Conservation (phyloP, 345 rosid genomes). For the Eucalyptus grandis region DNA sequence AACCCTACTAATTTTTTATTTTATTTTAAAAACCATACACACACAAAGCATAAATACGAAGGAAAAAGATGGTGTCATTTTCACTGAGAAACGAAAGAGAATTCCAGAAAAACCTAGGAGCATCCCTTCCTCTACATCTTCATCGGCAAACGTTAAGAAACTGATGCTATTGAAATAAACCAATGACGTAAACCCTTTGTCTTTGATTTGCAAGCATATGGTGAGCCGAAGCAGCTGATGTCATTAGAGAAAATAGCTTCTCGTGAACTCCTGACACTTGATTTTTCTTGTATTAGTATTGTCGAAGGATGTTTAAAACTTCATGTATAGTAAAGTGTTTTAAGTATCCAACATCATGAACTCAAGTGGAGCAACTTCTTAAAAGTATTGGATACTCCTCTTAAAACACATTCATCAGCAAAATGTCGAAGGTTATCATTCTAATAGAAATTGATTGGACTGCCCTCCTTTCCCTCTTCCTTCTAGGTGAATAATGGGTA, state of each 20-base stretch:
- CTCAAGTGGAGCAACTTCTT: not conserved
- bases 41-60: not conserved
- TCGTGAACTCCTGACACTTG: not conserved
- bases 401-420: not conserved
- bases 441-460: not conserved
- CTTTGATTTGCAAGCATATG: not conserved
- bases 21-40: not conserved
- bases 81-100: not conserved
- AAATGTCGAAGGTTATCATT: not conserved
- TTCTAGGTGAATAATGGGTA: not conserved
- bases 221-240: not conserved
- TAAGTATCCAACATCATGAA: not conserved
- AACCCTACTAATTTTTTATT: not conserved
- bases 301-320: not conserved
- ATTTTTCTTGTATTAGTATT: not conserved
- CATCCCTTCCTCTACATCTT: not conserved
- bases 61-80: not conserved
- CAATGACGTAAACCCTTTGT: not conserved
- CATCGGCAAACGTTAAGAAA: not conserved
- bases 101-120: not conserved
- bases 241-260: not conserved
- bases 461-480: not conserved
- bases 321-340: not conserved
- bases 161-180: not conserved
- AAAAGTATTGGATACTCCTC: not conserved